Base-by-base conservation (phyloP, 306 rosid genomes). In the Trifolium repens region DNA sequence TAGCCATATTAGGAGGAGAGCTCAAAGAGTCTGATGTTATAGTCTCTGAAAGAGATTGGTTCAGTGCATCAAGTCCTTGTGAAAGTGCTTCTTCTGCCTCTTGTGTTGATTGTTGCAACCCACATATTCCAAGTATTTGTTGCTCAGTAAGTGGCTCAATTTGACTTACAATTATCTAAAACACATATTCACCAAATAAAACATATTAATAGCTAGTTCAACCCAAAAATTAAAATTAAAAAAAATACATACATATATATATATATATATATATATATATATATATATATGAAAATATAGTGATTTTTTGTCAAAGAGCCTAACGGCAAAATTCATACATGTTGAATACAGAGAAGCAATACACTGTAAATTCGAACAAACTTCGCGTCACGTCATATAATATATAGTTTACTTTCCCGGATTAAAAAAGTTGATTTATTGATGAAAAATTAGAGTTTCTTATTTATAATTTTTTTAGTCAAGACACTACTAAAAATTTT, bases 131-230 rank as follows among this genome's bases (percentile, higher is more conserved):
- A 69, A 92, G 8, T 79, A 94, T 85, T 82, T 94, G 99, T 39
- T 92, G 99, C 89, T 94, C 99, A 74, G 96, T 85, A 53, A 94
- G 84, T 10, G 99, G 96, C 86, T 94, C 96, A 46, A 94, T 80
- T 80, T 92, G 96, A 46, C 81, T 82, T 72, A 83, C 8, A 70
- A 90, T 74, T 34, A 94, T 87, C 99, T 94, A 40, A 26, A 59
- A 8, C 35, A 58, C 42, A 72, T 19, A 9, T 30, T 2, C 17
- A 40, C 42, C 3, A 22, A 61, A 32, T 5, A 10, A 32, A 61
- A 43, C 12, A 47, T 7, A 34, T 43, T 10, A 37, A 24, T 26
- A 42, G 27, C 30, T 9, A 42, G 27, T 42, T 9, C 54, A 71
- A 9, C 0, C 13, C 42, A 4, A 69, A 34, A 62, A 4, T 4